Evolutionary conservation across 1,284 basidiomycete genomes (phyloP), one percentile per base, ranked within the genome.

Genomic region (Athelia psychrophila): DNA sequence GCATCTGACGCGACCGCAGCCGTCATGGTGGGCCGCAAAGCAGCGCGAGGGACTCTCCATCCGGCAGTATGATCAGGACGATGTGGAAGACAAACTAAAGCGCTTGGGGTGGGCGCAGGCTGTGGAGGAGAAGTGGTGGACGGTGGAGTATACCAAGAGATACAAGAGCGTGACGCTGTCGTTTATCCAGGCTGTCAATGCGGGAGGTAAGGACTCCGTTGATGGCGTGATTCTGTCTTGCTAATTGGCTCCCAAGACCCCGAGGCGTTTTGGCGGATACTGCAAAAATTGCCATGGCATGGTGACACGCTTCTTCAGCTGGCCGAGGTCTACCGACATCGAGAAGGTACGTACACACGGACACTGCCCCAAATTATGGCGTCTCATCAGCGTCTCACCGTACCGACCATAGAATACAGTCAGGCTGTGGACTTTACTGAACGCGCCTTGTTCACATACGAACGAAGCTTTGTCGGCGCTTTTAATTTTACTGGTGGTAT

Each of bases 241-340:
- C 2, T 48, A 27, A 58, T 35, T 54, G 20, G 24, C 27, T 19
- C 20, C 35, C 19, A 56, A 89, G 88, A 90, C 61, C 87, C 87
- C 0, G 80, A 88, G 54, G 81, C 81, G 0, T 78, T 90, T 46
- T 84, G 77, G 66, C 71, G 77, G 19, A 69, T 90, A 9, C 54
- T 88, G 15, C 70, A 76, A 15, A 74, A 72, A 42, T 73, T 84
- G 40, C 86, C 85, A 1, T 97, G 93, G 81, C 95, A 97, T 60
- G 90, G 87, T 1, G 95, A 98, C 67, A 95, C 94, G 0, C 75
- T 95, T 1, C 76, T 97, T 2, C 94, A 97, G 63, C 76, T 96
- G 22, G 86, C 90, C 2, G 90, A 92, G 62, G 80, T 95, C 2
- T 91, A 86, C 64, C 79, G 87, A 33, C 88, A 95, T 64, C 81